Percentiles rank a stretch among this genome's conserved stretches.
Evolutionary conservation across 345 rosid genomes (phyloP).

Genomic region (Sisymbrium irio): DNA sequence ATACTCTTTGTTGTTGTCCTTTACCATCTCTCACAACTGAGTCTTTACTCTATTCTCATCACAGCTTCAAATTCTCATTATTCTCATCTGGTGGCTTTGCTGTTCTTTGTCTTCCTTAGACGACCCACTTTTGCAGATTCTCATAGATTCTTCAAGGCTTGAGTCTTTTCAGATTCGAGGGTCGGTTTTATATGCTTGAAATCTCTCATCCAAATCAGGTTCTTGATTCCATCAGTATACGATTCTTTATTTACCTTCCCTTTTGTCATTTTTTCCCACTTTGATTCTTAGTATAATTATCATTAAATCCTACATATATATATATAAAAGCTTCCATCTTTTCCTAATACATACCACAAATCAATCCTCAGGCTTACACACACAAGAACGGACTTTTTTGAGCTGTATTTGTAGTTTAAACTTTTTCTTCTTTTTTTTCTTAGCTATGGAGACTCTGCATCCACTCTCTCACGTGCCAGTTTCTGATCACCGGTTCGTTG

Average conservation of each 20-base stretch:
- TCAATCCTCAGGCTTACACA: not conserved
- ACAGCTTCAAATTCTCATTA: slow-evolving; percentile 4
- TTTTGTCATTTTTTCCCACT: not conserved
- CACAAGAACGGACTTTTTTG: slow-evolving; percentile 3
- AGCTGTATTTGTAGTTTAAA: slow-evolving; percentile 13
- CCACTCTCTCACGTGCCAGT: slow-evolving; percentile 40
- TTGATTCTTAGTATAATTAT: slow-evolving; percentile 14
- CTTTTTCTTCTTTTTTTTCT: not conserved
- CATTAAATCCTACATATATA: not conserved
- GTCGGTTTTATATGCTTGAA: slow-evolving; percentile 34
- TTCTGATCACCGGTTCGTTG: slow-evolving; percentile 34
- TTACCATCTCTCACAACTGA: not conserved
- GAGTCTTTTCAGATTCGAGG: slow-evolving; percentile 30
- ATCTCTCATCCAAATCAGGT: slow-evolving; percentile 38
- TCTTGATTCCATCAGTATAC: slow-evolving; percentile 35
- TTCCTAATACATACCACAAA: slow-evolving; percentile 15
- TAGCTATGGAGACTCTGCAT: slow-evolving; percentile 57
- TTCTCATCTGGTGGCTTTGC: slow-evolving; percentile 11
- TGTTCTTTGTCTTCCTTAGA: slow-evolving; percentile 27
- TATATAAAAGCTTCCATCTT: slow-evolving; percentile 19
- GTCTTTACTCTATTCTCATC: slow-evolving; percentile 14
- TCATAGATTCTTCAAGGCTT: slow-evolving; percentile 32
- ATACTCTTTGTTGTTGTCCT: slow-evolving; percentile 12
- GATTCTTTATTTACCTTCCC: slow-evolving; percentile 18
- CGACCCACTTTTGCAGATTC: slow-evolving; percentile 35